Base-by-base conservation (phyloP, 78 protist genomes). In the Acrasis kona region DNA sequence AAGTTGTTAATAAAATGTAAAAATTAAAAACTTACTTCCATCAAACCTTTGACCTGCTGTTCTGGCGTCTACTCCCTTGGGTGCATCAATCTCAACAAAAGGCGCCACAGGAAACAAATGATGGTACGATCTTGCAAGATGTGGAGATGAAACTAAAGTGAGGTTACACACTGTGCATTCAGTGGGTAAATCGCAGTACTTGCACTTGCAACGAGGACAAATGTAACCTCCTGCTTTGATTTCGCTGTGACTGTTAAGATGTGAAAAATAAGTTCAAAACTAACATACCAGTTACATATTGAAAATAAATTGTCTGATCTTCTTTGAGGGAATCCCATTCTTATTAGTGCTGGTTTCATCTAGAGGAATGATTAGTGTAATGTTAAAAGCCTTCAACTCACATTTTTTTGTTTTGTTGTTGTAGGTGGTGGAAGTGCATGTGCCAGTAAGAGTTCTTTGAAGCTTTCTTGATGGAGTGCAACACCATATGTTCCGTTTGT, bases 121-220 rank as follows among this genome's bases (percentile, higher is more conserved):
- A 41, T 85, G 92, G 70, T 85, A 88, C 10, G 92, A 82, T 37
- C 89, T 31, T 8, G 92, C 92, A 10, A 88, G 74, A 82, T 88
- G 89, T n/a, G 92, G 92, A 7, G 88, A 72, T 7, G 89, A 81
- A 10, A 88, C 82, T 35, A 88, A 57, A 9, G 87, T 74, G n/a
- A 88, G 76, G 30, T 42, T 77, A 65, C 92, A 88, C 38, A 72
- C 70, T 50, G 74, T 74, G 72, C 91, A 87, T 30, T 80, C 86
- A 0, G 78, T 72, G 10, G 92, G 92, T 32, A 88, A 30, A 32
- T 88, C 90, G 79, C 90, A 88, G 6, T 35, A 74, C 40, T 85
- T 85, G 41, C 80, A 72, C 10, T 41, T 38, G 67, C 92, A 88
- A 28, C 76, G 74, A 1, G 92, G 92, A 72, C 92, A 88, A 29